Percentiles rank a stretch among this genome's conserved stretches.
Conservation (phyloP, 371 early-diverging fungal genomes). For the Neoconidiobolus thromboides region DNA sequence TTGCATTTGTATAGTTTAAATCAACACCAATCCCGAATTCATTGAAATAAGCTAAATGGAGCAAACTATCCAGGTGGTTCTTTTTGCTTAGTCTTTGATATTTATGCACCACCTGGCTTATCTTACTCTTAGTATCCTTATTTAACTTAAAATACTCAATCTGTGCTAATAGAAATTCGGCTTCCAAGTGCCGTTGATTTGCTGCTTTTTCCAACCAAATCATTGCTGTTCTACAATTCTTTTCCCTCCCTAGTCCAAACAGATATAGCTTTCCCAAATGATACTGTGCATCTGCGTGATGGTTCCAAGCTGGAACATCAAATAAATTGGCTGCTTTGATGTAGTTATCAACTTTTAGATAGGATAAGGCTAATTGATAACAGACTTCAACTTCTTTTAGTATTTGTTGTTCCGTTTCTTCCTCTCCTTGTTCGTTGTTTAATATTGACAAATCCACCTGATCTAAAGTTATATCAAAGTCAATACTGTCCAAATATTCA, state of each 20-base stretch:
- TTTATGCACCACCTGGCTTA: slow-evolving; percentile 35
- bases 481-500: too few relatives aligned
- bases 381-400: too few relatives aligned
- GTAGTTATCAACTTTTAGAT: too few relatives aligned
- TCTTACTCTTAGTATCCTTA: slow-evolving; percentile 35
- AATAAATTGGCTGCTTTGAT: neutral
- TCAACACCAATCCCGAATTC: slow-evolving; percentile 54
- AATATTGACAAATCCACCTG: too few relatives aligned
- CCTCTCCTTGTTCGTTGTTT: too few relatives aligned
- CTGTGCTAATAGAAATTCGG: slow-evolving; percentile 21
- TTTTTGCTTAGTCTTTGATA: slow-evolving; percentile 32
- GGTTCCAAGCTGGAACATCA: slow-evolving; percentile 1
- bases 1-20: slow-evolving; percentile 18
- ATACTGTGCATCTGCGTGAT: neutral
- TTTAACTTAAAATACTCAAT: slow-evolving; percentile 12
- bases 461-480: too few relatives aligned
- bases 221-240: neutral
- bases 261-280: neutral
- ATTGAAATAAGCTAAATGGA: slow-evolving; percentile 60
- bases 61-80: slow-evolving; percentile 39
- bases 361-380: too few relatives aligned
- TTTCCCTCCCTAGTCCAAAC: neutral
- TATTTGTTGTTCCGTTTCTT: too few relatives aligned
- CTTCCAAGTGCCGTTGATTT: slow-evolving; percentile 15
- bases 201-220: slow-evolving; percentile 12